phyloP scores from a whole-genome alignment of 1,284 basidiomycete genomes.

The Leucoagaricus sp. region DNA sequence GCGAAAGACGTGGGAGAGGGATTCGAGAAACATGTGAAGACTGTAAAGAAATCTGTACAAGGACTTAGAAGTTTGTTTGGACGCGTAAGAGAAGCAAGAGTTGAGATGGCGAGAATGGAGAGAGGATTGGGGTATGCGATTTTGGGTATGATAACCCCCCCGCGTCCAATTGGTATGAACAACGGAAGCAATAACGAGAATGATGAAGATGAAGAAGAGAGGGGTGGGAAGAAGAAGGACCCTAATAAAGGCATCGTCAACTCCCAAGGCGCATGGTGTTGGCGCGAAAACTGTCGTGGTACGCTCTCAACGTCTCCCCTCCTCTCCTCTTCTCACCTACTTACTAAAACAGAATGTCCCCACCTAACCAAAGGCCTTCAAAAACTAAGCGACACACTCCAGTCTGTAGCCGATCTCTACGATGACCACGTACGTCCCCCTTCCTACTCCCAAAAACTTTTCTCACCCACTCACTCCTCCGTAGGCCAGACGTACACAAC shows the following conservation, averaged over 20 bases:
- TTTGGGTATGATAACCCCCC: constrained; percentile 67
- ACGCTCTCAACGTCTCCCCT: constrained; percentile 3
- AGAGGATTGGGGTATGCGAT: constrained; percentile 70
- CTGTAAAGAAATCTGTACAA: constrained; percentile 69
- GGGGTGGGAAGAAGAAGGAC: constrained; percentile 43
- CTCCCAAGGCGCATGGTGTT: constrained; percentile 82
- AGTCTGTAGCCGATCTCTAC: constrained; percentile 74
- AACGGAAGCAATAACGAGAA: constrained; percentile 36
- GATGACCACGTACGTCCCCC: constrained; percentile 66
- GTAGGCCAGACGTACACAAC: constrained; percentile 70
- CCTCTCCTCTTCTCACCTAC: background rate
- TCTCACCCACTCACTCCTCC: background rate
- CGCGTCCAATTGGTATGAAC: constrained; percentile 36
- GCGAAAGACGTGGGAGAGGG: constrained; percentile 54
- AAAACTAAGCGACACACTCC: constrained; percentile 72
- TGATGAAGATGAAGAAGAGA: constrained; percentile 24
- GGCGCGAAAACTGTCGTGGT: constrained; percentile 74
- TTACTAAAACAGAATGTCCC: constrained; percentile 56
- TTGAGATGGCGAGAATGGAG: constrained; percentile 74
- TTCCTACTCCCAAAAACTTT: background rate
- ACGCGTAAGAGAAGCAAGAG: constrained; percentile 60
- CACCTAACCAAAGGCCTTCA: constrained; percentile 79
- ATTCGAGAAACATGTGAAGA: constrained; percentile 66
- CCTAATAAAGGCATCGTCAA: constrained; percentile 61
- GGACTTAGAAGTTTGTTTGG: constrained; percentile 62